Percentiles rank a stretch among this genome's conserved stretches.
phyloP scores from a whole-genome alignment of 768 basidiomycete genomes.

The Coprinopsis sp. region DNA sequence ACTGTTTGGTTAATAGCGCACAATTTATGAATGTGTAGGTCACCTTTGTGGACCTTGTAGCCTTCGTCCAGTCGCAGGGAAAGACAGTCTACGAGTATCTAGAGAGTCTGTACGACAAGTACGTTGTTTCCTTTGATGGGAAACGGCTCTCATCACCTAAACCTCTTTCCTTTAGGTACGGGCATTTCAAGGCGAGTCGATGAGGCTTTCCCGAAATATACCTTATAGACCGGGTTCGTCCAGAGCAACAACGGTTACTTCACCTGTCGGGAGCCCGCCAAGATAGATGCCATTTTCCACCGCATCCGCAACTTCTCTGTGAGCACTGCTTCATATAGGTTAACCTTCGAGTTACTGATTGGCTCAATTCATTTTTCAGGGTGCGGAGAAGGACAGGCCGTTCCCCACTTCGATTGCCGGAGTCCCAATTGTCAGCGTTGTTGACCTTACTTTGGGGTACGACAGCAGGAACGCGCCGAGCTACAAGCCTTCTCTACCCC shows the following conservation, averaged over 20 bases:
- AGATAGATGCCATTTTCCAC: constrained; percentile 64
- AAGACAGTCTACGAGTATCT: constrained; percentile 55
- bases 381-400: constrained; percentile 20
- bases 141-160: background rate
- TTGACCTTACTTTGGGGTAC: constrained; percentile 76
- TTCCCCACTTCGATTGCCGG: constrained; percentile 64
- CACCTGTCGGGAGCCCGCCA: constrained; percentile 61
- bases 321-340: constrained; percentile 6
- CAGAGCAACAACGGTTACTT: constrained; percentile 84
- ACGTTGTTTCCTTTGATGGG: constrained; percentile 9
- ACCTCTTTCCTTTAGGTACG: constrained; percentile 46
- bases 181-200: constrained; percentile 61
- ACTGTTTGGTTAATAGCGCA: background rate
- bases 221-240: constrained; percentile 1
- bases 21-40: constrained; percentile 41
- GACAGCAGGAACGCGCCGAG: constrained; percentile 71
- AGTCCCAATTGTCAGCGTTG: constrained; percentile 53
- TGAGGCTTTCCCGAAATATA: background rate
- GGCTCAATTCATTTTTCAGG: constrained; percentile 1
- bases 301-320: constrained; percentile 57
- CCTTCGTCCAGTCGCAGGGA: constrained; percentile 43
- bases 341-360: too few species aligned
- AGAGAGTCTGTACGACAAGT: constrained; percentile 60
- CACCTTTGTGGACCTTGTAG: constrained; percentile 64
- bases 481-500: constrained; percentile 55